Base-by-base conservation (phyloP, 2,329 filamentous ascomycete species). In the Colletotrichum musicola region DNA sequence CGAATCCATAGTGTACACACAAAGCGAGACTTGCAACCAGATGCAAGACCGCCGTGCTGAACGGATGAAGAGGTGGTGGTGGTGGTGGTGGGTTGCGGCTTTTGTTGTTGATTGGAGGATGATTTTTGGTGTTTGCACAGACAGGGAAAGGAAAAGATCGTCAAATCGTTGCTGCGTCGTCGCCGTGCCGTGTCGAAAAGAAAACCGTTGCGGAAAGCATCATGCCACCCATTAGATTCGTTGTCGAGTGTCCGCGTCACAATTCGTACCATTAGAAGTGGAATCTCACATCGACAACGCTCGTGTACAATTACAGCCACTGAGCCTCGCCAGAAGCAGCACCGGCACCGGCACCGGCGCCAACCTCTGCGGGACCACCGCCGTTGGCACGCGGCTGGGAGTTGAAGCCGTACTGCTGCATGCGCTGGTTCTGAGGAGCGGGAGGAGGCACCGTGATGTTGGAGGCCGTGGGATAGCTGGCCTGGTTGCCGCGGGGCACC, bases 141-240 rank as follows among this genome's bases (percentile, higher is more conserved):
- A 74, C 74, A 74, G 72, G 64, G 55, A 71, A 74, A 78, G 77
- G 73, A 75, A 78, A 80, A 75, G 22, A 64, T 82, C 80, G 76
- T 82, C 75, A 81, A 76, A 72, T 82, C 79, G 76, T 82, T 76
- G 74, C 74, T 74, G 76, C 75, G 71, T 80, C 78, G 75, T 79
- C 70, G 78, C 74, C 73, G 73, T 76, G 74, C 74, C 76, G 75
- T 74, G 75, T 76, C 71, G 75, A 72, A 74, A 71, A 72, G 61
- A 56, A 68, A 64, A 65, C 65, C 62, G 71, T 69, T 71, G 66
- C 61, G 53, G 67, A 70, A 71, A 70, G 65, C 62, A 69, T 64
- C 54, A 56, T 71, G 58, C 57, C 67, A 50, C 57, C 68, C 64
- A 69, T 59, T 56, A 68, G 69, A 65, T 67, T 68, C 68, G 60